Percentiles rank a stretch among this genome's conserved stretches.
phyloP scores from a whole-genome alignment of 2,329 filamentous ascomycete genomes.

The Pestalotiopsis sp. region DNA sequence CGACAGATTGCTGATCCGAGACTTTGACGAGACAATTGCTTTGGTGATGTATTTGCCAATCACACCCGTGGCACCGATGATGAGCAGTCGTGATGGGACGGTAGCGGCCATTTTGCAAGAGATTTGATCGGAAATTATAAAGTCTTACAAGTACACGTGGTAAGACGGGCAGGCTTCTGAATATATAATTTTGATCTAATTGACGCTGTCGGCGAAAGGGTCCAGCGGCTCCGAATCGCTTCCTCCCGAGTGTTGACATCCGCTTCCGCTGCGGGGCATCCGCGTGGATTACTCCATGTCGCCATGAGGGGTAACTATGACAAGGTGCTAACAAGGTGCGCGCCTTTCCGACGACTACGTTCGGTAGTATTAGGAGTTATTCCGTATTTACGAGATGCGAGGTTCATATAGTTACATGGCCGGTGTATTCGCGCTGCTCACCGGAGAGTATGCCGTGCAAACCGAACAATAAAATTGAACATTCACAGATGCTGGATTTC shows the following conservation, averaged over 20 bases:
- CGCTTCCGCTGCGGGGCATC: constrained; percentile 4
- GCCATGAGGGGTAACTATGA: constrained; percentile 9
- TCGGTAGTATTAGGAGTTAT: too few species aligned
- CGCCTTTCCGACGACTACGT: neutral
- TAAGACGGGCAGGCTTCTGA: neutral
- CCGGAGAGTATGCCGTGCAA: too few species aligned
- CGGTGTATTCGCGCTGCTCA: too few species aligned
- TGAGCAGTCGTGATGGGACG: constrained; percentile 31
- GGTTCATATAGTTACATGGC: neutral
- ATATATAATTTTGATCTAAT: neutral
- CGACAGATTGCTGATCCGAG: constrained; percentile 27
- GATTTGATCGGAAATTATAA: too few species aligned
- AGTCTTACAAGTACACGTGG: neutral
- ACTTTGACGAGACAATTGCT: constrained; percentile 33
- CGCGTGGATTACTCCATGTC: neutral
- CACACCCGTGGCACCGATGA: constrained; percentile 35
- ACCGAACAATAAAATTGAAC: too few species aligned
- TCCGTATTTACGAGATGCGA: neutral
- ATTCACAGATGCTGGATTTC: too few species aligned
- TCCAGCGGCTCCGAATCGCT: neutral
- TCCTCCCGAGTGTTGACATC: neutral
- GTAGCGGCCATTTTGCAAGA: constrained; percentile 19
- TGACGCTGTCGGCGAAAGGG: neutral
- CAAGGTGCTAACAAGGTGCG: neutral
- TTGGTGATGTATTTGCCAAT: constrained; percentile 38